These are phyloP conservation scores for Fallopia convolvulus DNA, from an alignment of 148 eudicot species.

Conservation along the genomic window DNA sequence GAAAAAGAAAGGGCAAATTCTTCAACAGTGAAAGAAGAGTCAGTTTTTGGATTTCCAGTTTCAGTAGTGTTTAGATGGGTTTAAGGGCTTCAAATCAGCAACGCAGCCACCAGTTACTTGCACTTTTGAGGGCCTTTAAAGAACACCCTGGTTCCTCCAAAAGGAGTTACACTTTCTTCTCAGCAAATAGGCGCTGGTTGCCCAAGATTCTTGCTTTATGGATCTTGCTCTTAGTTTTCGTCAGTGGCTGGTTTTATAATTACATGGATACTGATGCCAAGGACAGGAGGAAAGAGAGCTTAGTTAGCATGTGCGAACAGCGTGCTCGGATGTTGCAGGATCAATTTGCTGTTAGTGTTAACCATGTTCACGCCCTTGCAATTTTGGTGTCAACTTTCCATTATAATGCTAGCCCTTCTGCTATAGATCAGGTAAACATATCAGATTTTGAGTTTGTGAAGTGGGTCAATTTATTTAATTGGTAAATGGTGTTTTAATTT, in stretches of 20 bases:
- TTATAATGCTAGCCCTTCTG: conserved; percentile 43
- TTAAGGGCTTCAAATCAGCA: conserved; percentile 19
- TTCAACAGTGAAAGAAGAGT: neutral
- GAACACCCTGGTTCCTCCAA: conserved; percentile 27
- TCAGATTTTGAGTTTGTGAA: neutral
- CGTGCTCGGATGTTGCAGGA: conserved; percentile 66
- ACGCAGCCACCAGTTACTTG: conserved; percentile 19
- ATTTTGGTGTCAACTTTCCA: conserved; percentile 52
- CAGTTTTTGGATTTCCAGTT: neutral
- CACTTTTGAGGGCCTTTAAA: conserved; percentile 17
- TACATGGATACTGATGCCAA: conserved; percentile 30
- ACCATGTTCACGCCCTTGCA: conserved; percentile 71
- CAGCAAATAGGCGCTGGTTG: conserved; percentile 20
- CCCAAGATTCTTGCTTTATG: conserved; percentile 22
- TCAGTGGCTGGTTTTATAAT: conserved; percentile 20
- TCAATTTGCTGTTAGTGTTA: conserved; percentile 63
- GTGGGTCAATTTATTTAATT: neutral
- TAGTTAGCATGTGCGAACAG: conserved; percentile 54
- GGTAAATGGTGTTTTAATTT: neutral
- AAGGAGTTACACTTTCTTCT: conserved; percentile 31
- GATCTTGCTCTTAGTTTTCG: conserved; percentile 19
- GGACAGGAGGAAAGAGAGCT: conserved; percentile 38
- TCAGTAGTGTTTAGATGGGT: conserved; percentile 22
- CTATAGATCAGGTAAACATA: conserved; percentile 44
- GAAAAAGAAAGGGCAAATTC: neutral